Evolutionary conservation across 2,329 filamentous ascomycete species (phyloP).

Genomic region (Sporothrix pseudoabietina): DNA sequence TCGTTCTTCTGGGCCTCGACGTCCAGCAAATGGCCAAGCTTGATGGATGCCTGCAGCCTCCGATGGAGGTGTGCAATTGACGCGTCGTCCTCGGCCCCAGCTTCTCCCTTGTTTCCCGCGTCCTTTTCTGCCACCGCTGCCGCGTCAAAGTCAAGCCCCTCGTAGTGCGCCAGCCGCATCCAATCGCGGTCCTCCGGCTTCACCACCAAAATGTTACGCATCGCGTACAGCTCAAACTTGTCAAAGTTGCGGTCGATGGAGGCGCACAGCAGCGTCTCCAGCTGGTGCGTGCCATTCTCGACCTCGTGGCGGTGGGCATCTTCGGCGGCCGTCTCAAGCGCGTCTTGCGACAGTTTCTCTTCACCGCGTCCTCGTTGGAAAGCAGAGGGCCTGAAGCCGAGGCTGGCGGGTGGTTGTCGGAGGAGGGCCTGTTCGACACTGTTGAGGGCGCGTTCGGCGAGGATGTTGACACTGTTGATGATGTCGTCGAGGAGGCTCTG

Average conservation of each 20-base stretch:
- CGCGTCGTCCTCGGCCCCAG: slow-evolving; percentile 47
- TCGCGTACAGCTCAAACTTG: slow-evolving; percentile 83
- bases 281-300: slow-evolving; percentile 81
- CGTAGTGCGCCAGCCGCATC: slow-evolving; percentile 83
- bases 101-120: slow-evolving; percentile 30
- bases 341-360: slow-evolving; percentile 23
- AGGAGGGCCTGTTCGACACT: slow-evolving; percentile 83
- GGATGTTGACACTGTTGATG: slow-evolving; percentile 93
- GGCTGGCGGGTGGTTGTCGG: slow-evolving; percentile 68
- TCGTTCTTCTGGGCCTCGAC: slow-evolving; percentile 73
- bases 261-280: slow-evolving; percentile 78
- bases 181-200: slow-evolving; percentile 70
- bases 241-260: slow-evolving; percentile 85
- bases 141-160: slow-evolving; percentile 58
- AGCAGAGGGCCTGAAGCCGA: slow-evolving; percentile 71
- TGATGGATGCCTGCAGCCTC: slow-evolving; percentile 76
- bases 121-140: slow-evolving; percentile 18
- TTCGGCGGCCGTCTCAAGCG: slow-evolving; percentile 40
- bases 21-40: slow-evolving; percentile 69
- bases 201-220: slow-evolving; percentile 80
- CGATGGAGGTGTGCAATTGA: slow-evolving; percentile 70
- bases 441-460: slow-evolving; percentile 86
- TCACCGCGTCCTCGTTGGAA: slow-evolving; percentile 32
- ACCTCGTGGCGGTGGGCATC: slow-evolving; percentile 69
- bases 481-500: slow-evolving; percentile 96